phyloP scores from a whole-genome alignment of 164 flowering plant species.

The Piper betle region DNA sequence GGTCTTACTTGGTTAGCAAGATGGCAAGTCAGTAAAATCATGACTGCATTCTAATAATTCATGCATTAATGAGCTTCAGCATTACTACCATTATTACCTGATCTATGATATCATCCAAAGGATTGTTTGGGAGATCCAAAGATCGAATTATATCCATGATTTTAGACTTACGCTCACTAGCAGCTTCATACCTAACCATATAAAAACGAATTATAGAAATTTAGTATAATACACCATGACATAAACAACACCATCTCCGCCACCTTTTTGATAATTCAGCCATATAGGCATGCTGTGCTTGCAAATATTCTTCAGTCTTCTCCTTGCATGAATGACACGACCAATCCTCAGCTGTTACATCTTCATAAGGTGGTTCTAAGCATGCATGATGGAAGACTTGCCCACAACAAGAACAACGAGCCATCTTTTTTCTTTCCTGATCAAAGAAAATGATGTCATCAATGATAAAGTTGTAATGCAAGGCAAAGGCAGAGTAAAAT shows the following conservation, averaged over 20 bases:
- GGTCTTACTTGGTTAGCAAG: neutral
- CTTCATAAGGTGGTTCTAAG: conserved; percentile 58
- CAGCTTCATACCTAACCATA: conserved; percentile 63
- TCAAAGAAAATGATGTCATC: neutral
- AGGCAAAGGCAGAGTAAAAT: neutral
- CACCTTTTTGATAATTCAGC: conserved; percentile 73
- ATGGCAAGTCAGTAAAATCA: neutral
- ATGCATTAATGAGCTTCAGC: neutral
- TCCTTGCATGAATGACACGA: conserved; percentile 82
- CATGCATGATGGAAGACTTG: conserved; percentile 71
- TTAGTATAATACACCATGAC: neutral
- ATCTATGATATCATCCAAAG: conserved; percentile 90
- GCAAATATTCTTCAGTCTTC: conserved; percentile 79
- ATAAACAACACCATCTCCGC: neutral
- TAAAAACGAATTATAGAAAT: too few species aligned
- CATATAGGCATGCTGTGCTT: conserved; percentile 43
- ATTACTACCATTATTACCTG: conserved; percentile 37
- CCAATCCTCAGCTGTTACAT: conserved; percentile 52
- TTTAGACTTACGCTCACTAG: conserved; percentile 64
- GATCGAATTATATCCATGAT: conserved; percentile 78
- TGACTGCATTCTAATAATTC: neutral
- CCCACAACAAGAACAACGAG: conserved; percentile 77
- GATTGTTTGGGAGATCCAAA: conserved; percentile 89
- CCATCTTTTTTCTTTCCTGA: conserved; percentile 85
- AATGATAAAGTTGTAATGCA: neutral